Percentiles rank a stretch among this genome's conserved stretches.
Conservation (phyloP, 192 early-diverging fungal species). For the Lobosporangium transversale region DNA sequence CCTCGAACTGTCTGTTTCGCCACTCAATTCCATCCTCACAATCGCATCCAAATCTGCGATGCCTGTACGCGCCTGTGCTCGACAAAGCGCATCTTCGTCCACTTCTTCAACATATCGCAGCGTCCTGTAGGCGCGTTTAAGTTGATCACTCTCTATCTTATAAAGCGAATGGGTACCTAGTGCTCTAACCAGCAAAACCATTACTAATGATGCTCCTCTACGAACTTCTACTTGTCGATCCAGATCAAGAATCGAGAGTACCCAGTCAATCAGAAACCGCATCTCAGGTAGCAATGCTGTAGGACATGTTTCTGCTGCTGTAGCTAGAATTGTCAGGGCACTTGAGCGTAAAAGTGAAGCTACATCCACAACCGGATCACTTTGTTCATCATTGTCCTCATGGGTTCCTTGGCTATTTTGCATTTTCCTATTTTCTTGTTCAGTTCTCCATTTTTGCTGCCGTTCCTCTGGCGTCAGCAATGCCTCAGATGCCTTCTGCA, state of each 20-base stretch:
- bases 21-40: conserved; percentile 53
- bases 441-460: conserved; percentile 33
- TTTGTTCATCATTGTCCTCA: conserved; percentile 4
- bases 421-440: neutral
- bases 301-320: conserved; percentile 77
- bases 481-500: conserved; percentile 23
- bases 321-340: conserved; percentile 73
- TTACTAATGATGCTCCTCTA: conserved; percentile 75
- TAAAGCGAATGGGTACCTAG: conserved; percentile 61
- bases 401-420: neutral
- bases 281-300: conserved; percentile 74
- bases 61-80: conserved; percentile 75
- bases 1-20: no score
- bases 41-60: conserved; percentile 75
- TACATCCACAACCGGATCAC: conserved; percentile 23
- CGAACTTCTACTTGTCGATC: conserved; percentile 71
- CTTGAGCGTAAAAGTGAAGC: conserved; percentile 60
- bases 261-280: conserved; percentile 72
- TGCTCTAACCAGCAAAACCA: conserved; percentile 77
- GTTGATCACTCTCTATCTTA: conserved; percentile 64
- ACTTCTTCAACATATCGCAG: conserved; percentile 71
- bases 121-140: conserved; percentile 65
- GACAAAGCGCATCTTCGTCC: conserved; percentile 77
- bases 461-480: conserved; percentile 34
- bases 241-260: conserved; percentile 73